Percentiles rank a stretch among this genome's conserved stretches.
Evolutionary conservation across 441 rosid genomes (phyloP).

Genomic region (Arabidopsis lyrata): DNA sequence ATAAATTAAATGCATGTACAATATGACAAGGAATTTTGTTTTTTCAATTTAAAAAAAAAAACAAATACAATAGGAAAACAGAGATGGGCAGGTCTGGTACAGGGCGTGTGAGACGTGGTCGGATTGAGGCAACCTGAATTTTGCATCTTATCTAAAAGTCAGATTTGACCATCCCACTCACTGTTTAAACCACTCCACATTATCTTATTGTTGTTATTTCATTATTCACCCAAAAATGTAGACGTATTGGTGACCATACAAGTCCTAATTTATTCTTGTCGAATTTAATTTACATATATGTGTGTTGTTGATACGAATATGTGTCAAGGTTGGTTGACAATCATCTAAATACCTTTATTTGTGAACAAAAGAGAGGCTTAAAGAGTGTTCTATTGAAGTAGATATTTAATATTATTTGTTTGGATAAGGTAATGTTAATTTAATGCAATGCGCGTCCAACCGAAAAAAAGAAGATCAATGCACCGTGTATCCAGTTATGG

Average conservation of each 20-base stretch:
- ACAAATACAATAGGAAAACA: neutral
- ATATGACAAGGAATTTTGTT: neutral
- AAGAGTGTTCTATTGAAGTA: neutral
- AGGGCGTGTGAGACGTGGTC: conserved; percentile 38
- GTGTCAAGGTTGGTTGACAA: conserved; percentile 13
- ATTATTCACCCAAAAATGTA: conserved; percentile 10
- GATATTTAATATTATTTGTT: neutral
- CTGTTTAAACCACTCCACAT: conserved; percentile 33
- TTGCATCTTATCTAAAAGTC: conserved; percentile 41
- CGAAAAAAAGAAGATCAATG: neutral
- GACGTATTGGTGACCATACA: conserved; percentile 33
- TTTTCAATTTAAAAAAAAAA: neutral
- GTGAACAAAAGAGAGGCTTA: conserved; percentile 13
- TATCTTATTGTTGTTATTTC: conserved; percentile 24
- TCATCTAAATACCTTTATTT: conserved; percentile 4
- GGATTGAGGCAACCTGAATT: conserved; percentile 23
- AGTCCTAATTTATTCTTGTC: neutral
- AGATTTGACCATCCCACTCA: conserved; percentile 43
- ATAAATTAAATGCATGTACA: neutral
- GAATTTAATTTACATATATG: neutral
- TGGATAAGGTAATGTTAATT: conserved; percentile 25
- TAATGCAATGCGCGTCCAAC: conserved; percentile 22
- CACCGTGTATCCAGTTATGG: neutral
- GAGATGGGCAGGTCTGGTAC: conserved; percentile 41
- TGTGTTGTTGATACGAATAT: conserved; percentile 15